Evolutionary conservation across 2,329 filamentous ascomycete genomes (phyloP).

Genomic region (Xylaria sp.): DNA sequence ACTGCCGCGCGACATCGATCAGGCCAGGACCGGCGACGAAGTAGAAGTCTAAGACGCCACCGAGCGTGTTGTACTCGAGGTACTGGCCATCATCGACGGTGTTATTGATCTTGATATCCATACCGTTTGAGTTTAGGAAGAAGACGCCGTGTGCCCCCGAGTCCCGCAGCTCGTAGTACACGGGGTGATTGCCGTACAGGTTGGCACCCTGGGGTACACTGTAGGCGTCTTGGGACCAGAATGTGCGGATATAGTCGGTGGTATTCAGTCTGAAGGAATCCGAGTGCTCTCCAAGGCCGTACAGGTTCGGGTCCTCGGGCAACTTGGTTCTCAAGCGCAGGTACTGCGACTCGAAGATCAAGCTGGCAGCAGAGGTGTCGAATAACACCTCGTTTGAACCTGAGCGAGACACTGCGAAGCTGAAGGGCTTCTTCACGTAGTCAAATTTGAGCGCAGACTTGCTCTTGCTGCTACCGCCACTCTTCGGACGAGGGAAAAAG

Average conservation of each 20-base stretch:
- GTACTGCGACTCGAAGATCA: constrained; percentile 84
- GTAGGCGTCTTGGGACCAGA: constrained; percentile 76
- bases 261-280: constrained; percentile 76
- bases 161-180: constrained; percentile 78
- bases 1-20: constrained; percentile 67
- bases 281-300: constrained; percentile 82
- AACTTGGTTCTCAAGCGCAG: constrained; percentile 76
- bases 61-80: constrained; percentile 82
- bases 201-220: constrained; percentile 69
- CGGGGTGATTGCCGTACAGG: constrained; percentile 76
- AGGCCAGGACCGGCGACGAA: constrained; percentile 70
- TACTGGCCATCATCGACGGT: constrained; percentile 69
- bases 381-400: constrained; percentile 66
- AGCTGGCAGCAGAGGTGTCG: constrained; percentile 71
- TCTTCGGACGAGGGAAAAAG: constrained; percentile 69
- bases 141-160: constrained; percentile 71
- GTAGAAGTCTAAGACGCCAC: constrained; percentile 79
- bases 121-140: constrained; percentile 77
- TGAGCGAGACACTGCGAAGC: constrained; percentile 53
- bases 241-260: constrained; percentile 73
- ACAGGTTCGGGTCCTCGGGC: constrained; percentile 74
- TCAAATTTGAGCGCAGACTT: constrained; percentile 48
- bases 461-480: constrained; percentile 32
- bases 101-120: constrained; percentile 80
- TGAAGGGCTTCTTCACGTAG: constrained; percentile 53